phyloP scores from a whole-genome alignment of 192 early-diverging fungal species.

The Coemansia furcata region DNA sequence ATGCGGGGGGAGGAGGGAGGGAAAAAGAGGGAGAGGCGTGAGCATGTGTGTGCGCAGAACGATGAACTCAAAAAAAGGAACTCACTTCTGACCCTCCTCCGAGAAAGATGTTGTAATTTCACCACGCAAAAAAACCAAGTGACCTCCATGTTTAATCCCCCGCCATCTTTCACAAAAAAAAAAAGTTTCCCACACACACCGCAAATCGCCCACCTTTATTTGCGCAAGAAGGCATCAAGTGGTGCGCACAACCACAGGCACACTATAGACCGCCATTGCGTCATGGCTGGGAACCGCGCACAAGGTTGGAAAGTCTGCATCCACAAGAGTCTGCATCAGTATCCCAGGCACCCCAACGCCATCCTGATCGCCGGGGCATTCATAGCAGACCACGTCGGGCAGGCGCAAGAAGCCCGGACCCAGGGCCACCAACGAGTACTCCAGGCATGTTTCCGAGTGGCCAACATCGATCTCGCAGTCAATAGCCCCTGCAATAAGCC shows the following conservation, averaged over 20 bases:
- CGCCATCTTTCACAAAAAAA: not conserved
- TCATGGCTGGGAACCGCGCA: slow-evolving; percentile 3
- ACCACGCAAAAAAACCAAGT: not conserved
- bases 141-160: not conserved
- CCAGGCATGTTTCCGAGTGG: not conserved
- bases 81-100: not conserved
- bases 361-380: not conserved
- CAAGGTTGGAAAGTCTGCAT: not conserved
- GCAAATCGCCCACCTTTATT: no score
- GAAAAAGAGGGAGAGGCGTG: not conserved
- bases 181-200: not conserved
- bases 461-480: slow-evolving; percentile 6
- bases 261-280: slow-evolving; percentile 18
- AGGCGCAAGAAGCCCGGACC: slow-evolving; percentile 30
- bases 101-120: not conserved
- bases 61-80: not conserved
- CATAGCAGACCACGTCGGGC: slow-evolving; percentile 41
- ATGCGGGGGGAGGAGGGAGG: not conserved
- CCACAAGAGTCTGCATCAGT: not conserved
- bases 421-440: slow-evolving; percentile 35
- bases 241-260: slow-evolving; percentile 20
- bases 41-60: not conserved
- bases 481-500: slow-evolving; percentile 34
- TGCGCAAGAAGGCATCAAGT: not conserved
- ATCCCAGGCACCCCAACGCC: no score